Conservation (phyloP, 1,284 basidiomycete genomes). For the Cystobasidium slooffiae region DNA sequence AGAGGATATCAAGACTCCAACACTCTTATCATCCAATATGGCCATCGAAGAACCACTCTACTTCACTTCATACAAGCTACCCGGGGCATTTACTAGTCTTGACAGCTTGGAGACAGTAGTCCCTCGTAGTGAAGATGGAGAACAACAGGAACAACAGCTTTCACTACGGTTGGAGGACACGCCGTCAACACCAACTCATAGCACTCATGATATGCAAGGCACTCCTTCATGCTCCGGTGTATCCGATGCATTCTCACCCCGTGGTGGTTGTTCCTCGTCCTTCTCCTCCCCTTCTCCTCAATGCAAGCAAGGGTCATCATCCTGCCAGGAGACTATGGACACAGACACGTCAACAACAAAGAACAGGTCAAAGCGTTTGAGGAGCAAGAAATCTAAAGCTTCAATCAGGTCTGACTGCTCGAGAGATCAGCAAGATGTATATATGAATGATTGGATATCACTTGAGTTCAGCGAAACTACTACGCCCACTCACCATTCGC, state of each 20-base stretch:
- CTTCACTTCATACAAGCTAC: background rate
- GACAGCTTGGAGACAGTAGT: conserved; percentile 7
- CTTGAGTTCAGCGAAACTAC: too few relatives aligned
- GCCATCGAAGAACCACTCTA: background rate
- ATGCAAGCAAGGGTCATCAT: too few relatives aligned
- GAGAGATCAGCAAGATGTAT: background rate
- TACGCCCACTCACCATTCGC: too few relatives aligned
- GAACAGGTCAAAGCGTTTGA: conserved; percentile 5
- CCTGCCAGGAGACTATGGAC: background rate
- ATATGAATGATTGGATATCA: too few relatives aligned
- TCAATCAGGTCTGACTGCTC: background rate
- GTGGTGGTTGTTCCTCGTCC: too few relatives aligned
- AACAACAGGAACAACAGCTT: too few relatives aligned
- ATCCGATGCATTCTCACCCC: too few relatives aligned
- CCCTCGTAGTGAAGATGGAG: background rate
- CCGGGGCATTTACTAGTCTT: background rate
- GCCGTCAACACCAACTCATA: too few relatives aligned
- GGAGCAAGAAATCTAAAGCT: background rate
- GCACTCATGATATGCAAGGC: too few relatives aligned
- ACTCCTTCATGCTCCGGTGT: too few relatives aligned
- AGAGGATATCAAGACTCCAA: background rate
- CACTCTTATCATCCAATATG: background rate
- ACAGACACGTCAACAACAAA: background rate
- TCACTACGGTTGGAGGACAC: too few relatives aligned
- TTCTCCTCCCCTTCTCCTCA: too few relatives aligned